Percentiles rank a stretch among this genome's conserved stretches.
Conservation (phyloP, 148 eudicot genomes). For the Persicaria maculosa region DNA sequence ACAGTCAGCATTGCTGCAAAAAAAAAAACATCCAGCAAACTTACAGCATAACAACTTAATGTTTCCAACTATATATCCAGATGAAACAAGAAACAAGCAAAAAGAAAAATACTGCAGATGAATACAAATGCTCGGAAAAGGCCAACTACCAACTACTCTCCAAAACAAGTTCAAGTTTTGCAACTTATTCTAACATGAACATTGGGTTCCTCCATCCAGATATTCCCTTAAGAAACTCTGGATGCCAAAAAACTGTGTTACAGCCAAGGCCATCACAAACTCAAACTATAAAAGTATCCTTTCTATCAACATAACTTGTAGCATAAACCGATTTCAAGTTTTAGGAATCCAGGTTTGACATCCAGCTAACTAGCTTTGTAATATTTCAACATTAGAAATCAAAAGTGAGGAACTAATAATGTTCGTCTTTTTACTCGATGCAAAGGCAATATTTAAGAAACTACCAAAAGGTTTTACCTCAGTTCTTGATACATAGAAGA, state of each 20-base stretch:
- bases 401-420: neutral
- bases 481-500: neutral
- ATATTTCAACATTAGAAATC: neutral
- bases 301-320: neutral
- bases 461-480: neutral
- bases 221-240: neutral
- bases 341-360: neutral
- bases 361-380: neutral
- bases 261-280: neutral
- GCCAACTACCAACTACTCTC: neutral
- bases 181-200: neutral
- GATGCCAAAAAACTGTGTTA: neutral
- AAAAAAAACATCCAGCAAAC: neutral
- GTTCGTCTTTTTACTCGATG: neutral
- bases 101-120: neutral
- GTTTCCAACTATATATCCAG: neutral
- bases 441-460: neutral
- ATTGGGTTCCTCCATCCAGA: neutral
- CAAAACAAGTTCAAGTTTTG: neutral
- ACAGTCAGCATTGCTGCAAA: constrained; percentile 33
- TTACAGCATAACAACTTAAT: neutral
- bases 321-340: neutral
- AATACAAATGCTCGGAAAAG: neutral
- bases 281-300: neutral
- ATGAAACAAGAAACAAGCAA: neutral